phyloP scores from a whole-genome alignment of 2,329 filamentous ascomycete genomes.

The Trichoderma oligosporum region DNA sequence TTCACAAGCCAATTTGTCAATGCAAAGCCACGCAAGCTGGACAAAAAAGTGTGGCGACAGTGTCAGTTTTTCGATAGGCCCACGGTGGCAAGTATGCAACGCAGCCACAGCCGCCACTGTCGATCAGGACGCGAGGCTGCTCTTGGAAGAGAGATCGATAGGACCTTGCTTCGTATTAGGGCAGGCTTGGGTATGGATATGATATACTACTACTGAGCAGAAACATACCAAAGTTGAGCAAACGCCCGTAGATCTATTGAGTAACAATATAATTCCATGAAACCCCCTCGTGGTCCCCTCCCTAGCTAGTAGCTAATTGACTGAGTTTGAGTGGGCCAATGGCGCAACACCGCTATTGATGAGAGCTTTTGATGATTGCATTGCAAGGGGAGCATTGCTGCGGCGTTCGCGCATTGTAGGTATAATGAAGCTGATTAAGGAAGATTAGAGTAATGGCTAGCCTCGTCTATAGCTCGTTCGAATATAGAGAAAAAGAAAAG shows the following conservation, averaged over 20 bases:
- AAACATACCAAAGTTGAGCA: too few species aligned
- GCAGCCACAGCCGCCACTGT: conserved; percentile 11
- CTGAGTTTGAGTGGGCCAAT: neutral
- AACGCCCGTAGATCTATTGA: neutral
- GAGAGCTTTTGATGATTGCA: neutral
- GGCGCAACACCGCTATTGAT: neutral
- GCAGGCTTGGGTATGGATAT: too few species aligned
- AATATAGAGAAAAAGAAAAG: too few species aligned
- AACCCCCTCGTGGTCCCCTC: too few species aligned
- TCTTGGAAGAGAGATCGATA: neutral
- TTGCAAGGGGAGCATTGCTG: neutral
- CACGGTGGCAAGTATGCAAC: neutral
- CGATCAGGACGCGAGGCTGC: neutral
- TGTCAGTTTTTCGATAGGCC: neutral
- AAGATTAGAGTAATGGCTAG: too few species aligned
- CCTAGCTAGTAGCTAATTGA: neutral
- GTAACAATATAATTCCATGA: neutral
- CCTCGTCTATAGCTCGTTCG: too few species aligned
- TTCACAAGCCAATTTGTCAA: neutral
- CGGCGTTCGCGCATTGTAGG: neutral
- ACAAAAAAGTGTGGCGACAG: neutral
- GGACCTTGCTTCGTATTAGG: too few species aligned
- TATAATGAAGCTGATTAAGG: too few species aligned
- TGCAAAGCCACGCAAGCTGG: neutral
- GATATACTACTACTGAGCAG: too few species aligned